Evolutionary conservation across 1,284 basidiomycete species (phyloP).

Genomic region (Ustilago tritici): DNA sequence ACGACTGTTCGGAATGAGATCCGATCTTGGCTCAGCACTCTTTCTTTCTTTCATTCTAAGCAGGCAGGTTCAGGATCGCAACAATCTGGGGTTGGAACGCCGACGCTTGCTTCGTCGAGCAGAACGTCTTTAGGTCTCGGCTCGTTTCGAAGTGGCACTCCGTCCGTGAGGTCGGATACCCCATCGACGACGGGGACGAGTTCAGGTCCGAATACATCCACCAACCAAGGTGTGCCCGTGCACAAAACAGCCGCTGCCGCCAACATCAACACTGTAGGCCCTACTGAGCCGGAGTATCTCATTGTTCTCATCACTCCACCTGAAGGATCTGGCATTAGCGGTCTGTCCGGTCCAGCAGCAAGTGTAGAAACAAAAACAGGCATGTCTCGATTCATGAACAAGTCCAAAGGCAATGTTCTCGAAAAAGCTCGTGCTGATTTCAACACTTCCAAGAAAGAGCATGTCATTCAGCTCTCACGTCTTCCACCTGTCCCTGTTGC

Average conservation of each 20-base stretch:
- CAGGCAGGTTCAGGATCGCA: constrained; percentile 13
- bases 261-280: constrained; percentile 5
- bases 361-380: constrained; percentile 73
- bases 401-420: constrained; percentile 83
- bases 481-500: constrained; percentile 52
- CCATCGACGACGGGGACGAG: constrained; percentile 17
- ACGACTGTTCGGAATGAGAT: constrained; percentile 65
- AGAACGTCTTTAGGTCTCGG: constrained; percentile 37
- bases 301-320: constrained; percentile 65
- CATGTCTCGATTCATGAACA: constrained; percentile 74
- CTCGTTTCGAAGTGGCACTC: constrained; percentile 33
- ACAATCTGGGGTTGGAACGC: constrained; percentile 16
- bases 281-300: constrained; percentile 61
- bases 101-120: constrained; percentile 22
- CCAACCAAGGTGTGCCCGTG: constrained; percentile 15
- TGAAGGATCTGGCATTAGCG: constrained; percentile 36
- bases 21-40: constrained; percentile 63
- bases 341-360: constrained; percentile 76
- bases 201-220: constrained; percentile 45
- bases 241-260: constrained; percentile 11
- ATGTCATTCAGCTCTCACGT: constrained; percentile 44
- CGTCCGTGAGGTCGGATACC: constrained; percentile 37
- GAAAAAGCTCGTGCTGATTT: constrained; percentile 95
- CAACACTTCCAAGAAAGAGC: constrained; percentile 85
- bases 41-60: constrained; percentile 49